Evolutionary conservation across 495 filamentous ascomycete species (phyloP), one percentile per base, ranked within the genome.

Genomic region (Copromyces sp.): DNA sequence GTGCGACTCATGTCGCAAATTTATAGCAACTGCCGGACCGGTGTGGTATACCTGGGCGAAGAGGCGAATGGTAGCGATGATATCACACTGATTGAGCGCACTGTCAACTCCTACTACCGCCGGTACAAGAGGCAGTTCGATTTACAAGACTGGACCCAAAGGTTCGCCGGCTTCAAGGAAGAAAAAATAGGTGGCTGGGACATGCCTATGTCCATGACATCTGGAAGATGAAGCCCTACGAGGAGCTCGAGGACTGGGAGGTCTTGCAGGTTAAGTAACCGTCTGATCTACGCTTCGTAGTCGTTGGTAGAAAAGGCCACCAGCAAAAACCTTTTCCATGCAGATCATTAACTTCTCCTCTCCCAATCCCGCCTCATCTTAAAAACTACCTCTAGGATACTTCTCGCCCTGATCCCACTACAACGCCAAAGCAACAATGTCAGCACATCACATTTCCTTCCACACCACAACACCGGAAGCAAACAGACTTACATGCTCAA

Each of bases 401-500:
- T 17, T 7, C 53, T 65, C 53, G 3, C 29, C 29, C 29, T 65
- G 53, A 16, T 65, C 53, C 53, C 53, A 65, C 53, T 65, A 65
- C 53, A 35, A 4, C 53, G 37, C 35, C 53, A 65, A 65, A 65
- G 12, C 53, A 65, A 65, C 53, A 35, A 65, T 35, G 14, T 65
- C 29, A 65, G 53, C 29, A 65, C 53, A 37, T 44, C 41, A n/a
- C 16, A 7, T n/a, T 44, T 44, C 7, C 41, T 16, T 12, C 41
- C 41, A 32, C 53, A 32, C 2, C 4, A 32, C 14, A 17, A 65
- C 53, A 35, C 32, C 14, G 2, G 29, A 61, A 32, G 14, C 53
- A 32, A 65, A 14, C 29, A 24, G 32, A 72, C 76, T 75, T 68
- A 81, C 79, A 76, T 80, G 79, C 69, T 80, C 79, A 71, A 73